A percentile compares a stretch with the other conserved stretches of the same genome.
Evolutionary conservation across 2,329 filamentous ascomycete species (phyloP).

Genomic region (Stromatinia cepivora): DNA sequence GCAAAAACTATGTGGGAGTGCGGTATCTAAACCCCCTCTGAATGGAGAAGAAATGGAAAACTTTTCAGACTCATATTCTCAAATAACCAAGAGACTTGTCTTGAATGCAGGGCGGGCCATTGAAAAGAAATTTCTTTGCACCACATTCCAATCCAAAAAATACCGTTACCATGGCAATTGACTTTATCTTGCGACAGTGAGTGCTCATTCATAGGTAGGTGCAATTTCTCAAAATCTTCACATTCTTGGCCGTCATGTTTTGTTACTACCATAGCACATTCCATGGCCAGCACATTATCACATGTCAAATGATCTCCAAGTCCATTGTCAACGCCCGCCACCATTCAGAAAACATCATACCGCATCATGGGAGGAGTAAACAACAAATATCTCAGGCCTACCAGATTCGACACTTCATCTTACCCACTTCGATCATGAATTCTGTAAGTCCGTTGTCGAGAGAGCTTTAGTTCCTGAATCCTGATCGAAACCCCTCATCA

Average conservation of each 20-base stretch:
- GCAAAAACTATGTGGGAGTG: too few species aligned
- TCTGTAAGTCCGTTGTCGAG: not conserved
- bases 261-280: not conserved
- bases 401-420: not conserved
- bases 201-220: not conserved
- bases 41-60: too few species aligned
- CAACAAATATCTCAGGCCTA: not conserved
- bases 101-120: too few species aligned
- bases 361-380: not conserved
- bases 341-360: not conserved
- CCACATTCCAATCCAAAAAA: not conserved
- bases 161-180: not conserved
- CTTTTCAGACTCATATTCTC: too few species aligned
- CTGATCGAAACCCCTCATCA: not conserved
- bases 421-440: not conserved
- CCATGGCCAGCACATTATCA: slow-evolving; percentile 10
- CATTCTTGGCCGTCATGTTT: not conserved
- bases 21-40: too few species aligned
- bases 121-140: not conserved
- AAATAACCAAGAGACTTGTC: not conserved
- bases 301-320: slow-evolving; percentile 8
- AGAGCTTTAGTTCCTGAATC: not conserved
- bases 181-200: not conserved
- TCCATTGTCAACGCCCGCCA: not conserved
- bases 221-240: not conserved